Base-by-base conservation (phyloP, 495 filamentous ascomycete species). In the Tricharina praecox region DNA sequence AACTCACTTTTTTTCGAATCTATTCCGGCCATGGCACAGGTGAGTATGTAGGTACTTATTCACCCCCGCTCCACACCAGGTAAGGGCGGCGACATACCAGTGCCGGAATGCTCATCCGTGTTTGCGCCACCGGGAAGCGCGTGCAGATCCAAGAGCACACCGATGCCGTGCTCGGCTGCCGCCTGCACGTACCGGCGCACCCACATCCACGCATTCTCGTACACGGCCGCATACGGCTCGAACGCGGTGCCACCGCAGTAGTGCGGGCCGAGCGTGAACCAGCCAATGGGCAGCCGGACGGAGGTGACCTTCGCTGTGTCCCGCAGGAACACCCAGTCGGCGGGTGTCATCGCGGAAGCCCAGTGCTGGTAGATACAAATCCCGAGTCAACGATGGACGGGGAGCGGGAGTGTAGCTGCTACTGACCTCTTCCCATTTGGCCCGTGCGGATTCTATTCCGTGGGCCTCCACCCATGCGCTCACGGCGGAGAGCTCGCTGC, bases 201-300 rank as follows among this genome's bases (percentile, higher is more conserved):
- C n/a, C 47, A 50, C 4, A 49, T 35, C 73, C 73, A 76, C 16
- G 71, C 71, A 45, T 66, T 62, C 35, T 40, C 30, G 53, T 75
- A 77, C 5, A 76, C 67, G 20, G 51, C 33, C 1, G 59, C 48
- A 9, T 63, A 56, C 0, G 57, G 46, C 23, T 65, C 65, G 50
- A 75, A 77, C 8, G 64, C 58, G 0, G 72, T 76, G n/a, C 61
- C 63, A 4, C 56, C 24, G 49, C 63, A 67, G 53, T 67, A 75
- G 13, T 53, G 38, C 0, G 66, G 64, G 0, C 68, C 70, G 10
- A 76, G 64, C 2, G 67, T 71, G 49, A 66, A 76, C 54, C 68
- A 74, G 4, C 73, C 72, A 25, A 78, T 66, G 2, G 74, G 73
- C 0, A 78, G 57, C 13, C 73, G 67, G 41, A 76, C 62, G n/a